phyloP scores from a whole-genome alignment of 345 rosid species.

The Dipteronia dyeriana region DNA sequence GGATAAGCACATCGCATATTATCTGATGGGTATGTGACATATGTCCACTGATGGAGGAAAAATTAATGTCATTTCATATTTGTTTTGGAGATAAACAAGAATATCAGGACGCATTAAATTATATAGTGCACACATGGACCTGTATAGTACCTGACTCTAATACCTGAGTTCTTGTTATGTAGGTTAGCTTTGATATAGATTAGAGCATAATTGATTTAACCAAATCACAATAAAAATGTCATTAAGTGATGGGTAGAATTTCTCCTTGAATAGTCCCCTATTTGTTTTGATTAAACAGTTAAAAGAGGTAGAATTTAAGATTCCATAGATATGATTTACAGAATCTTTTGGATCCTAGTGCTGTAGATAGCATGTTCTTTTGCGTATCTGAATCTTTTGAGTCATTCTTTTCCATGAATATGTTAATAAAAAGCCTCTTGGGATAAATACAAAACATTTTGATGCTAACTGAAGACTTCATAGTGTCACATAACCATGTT shows the following conservation, averaged over 20 bases:
- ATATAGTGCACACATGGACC: background rate
- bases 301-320: background rate
- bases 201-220: background rate
- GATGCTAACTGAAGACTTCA: background rate
- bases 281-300: background rate
- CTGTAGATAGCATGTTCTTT: background rate
- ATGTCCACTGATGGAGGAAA: too few relatives aligned
- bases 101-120: background rate
- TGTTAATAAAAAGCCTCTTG: background rate
- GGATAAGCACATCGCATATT: too few relatives aligned
- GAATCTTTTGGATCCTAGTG: background rate
- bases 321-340: background rate
- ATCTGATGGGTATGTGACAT: too few relatives aligned
- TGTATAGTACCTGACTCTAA: background rate
- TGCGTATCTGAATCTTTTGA: background rate
- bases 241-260: background rate
- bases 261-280: background rate
- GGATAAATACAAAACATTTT: background rate
- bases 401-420: background rate
- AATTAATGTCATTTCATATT: too few relatives aligned
- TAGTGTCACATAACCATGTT: background rate
- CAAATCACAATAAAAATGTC: background rate
- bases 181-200: background rate
- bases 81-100: too few relatives aligned
- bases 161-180: background rate